These are phyloP conservation scores for Epichloe coenophiala DNA, from an alignment of 2,329 filamentous ascomycete species.

Conservation along the genomic window DNA sequence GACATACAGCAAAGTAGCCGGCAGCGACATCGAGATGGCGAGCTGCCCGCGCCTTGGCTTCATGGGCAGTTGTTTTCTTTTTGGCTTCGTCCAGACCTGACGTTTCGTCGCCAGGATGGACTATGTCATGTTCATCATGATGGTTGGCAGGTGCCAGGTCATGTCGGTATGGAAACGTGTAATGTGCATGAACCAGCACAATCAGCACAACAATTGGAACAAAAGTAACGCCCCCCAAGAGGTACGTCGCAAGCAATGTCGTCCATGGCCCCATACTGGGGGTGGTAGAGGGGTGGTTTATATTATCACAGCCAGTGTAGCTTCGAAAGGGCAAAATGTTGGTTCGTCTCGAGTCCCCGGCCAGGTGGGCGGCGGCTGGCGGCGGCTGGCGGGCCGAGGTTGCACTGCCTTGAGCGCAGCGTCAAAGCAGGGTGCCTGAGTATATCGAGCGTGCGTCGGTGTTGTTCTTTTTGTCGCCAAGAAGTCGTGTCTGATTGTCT, in stretches of 20 bases:
- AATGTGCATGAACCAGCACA: constrained; percentile 53
- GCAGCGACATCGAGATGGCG: constrained; percentile 68
- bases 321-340: background rate
- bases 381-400: background rate
- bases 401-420: background rate
- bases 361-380: background rate
- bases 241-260: constrained; percentile 58
- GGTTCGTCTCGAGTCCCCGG: background rate
- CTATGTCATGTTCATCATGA: constrained; percentile 26
- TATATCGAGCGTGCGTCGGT: background rate
- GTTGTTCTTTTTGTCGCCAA: background rate
- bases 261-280: constrained; percentile 36
- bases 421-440: background rate
- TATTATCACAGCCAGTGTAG: background rate
- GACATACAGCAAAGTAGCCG: constrained; percentile 88
- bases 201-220: constrained; percentile 55
- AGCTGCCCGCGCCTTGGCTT: constrained; percentile 39
- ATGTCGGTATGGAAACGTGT: constrained; percentile 46
- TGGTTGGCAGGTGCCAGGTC: constrained; percentile 20
- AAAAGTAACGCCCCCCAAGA: constrained; percentile 85
- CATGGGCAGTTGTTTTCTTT: constrained; percentile 41
- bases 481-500: background rate
- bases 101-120: constrained; percentile 51
- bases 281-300: background rate
- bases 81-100: constrained; percentile 46